Conservation (phyloP, 441 rosid species). For the Jatropha multifida region DNA sequence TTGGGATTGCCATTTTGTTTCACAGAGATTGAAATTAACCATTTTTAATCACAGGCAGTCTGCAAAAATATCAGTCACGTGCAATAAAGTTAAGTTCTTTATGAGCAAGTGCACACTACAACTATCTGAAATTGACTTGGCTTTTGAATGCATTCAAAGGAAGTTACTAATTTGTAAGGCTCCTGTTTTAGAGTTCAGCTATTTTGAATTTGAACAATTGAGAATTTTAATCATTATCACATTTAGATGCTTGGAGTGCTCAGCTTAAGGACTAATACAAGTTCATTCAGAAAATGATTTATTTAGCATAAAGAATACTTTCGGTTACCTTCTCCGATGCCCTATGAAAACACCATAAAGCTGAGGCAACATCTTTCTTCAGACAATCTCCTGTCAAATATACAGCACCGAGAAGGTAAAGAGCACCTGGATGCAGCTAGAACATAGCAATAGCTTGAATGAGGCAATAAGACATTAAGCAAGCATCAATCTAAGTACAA, state of each 20-base stretch:
- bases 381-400: conserved; percentile 89
- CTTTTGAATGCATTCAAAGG: not conserved
- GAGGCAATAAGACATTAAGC: conserved; percentile 23
- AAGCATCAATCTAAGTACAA: conserved; percentile 9
- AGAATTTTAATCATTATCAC: not conserved
- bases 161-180: not conserved
- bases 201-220: not conserved
- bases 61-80: not conserved
- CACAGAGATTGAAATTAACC: not conserved
- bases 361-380: conserved; percentile 85
- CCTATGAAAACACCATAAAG: conserved; percentile 92
- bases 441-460: conserved; percentile 29
- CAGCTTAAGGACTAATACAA: too few relatives aligned
- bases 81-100: not conserved
- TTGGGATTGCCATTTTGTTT: conserved; percentile 2
- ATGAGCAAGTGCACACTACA: not conserved
- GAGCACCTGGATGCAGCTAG: conserved; percentile 92
- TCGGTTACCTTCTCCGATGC: conserved; percentile 73
- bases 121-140: not conserved
- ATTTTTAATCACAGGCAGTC: not conserved
- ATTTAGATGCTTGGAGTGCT: not conserved
- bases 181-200: not conserved
- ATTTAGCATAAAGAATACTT: not conserved
- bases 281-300: not conserved
- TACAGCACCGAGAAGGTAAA: conserved; percentile 86